Evolutionary conservation across 371 early-diverging fungal genomes (phyloP), one percentile per base, ranked within the genome.

Genomic region (Chytridiales sp.): DNA sequence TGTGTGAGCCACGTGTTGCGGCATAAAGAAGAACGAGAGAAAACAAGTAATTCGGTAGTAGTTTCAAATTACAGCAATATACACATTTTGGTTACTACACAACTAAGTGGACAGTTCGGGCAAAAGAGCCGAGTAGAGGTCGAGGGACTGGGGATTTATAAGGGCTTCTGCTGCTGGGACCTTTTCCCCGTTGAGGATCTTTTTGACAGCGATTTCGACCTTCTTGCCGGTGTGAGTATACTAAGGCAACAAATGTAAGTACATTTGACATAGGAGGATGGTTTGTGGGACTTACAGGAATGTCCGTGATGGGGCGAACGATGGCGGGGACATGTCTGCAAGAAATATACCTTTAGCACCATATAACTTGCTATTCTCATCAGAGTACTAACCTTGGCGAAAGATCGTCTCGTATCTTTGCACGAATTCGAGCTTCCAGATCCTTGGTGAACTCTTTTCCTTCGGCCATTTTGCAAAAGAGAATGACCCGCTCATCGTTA

Each of bases 141-240:
- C 75, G 38, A 95, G 76, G 56, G 87, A 84, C 46, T 95, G 90
- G 4, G 94, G 95, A 69, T 97, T 97, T 32, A 82, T 86, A 47
- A 97, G 73, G 1, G 76, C 61, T 0, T 91, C 87, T 9, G 85
- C 85, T 15, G 92, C 84, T 13, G 82, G 74, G 17, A 92, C 82
- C 17, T 77, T 89, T 62, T 87, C 78, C 5, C 92, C 92, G 26
- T 86, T 84, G 17, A 97, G 79, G 49, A 97, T 90, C 73, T 86
- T 84, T 79, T 96, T 97, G 46, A 97, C 93, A 2, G 95, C 96
- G 15, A 97, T 86, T 71, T 98, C 98, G 2, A 96, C 94, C 76
- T 96, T 97, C 68, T 98, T 98, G 51, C 98, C 97, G 56, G 94
- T 95, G 66, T 90, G 80, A 0, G 98, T 98, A 72, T 97, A 90